A percentile compares a stretch with the other conserved stretches of the same genome.
These are phyloP conservation scores for Globisporangium splendens DNA, from an alignment of 352 stramenopile species.

Conservation along the genomic window DNA sequence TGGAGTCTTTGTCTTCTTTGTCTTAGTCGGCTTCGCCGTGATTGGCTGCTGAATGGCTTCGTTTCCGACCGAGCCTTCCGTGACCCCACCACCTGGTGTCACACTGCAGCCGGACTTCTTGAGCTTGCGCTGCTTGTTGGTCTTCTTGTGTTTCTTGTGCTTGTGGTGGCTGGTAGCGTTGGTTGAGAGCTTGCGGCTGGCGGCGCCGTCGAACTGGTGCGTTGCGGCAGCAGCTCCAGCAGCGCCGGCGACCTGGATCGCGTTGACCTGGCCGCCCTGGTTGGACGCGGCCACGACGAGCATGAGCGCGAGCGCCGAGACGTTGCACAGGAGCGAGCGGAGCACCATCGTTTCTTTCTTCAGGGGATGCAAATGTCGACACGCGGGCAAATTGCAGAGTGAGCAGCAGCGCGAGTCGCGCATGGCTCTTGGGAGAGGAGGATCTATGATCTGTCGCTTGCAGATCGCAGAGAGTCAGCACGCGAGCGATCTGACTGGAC, in stretches of 20 bases:
- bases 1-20: background rate
- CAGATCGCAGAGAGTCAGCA: too few species aligned
- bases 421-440: too few species aligned
- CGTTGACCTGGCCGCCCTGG: background rate
- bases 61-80: background rate
- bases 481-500: too few species aligned
- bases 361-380: too few species aligned
- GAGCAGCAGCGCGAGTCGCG: too few species aligned
- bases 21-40: slow-evolving; percentile 5
- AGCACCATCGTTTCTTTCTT: slow-evolving; percentile 5
- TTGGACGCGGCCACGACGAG: slow-evolving; percentile 6
- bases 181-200: slow-evolving; percentile 3
- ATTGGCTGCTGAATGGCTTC: background rate
- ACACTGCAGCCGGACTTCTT: slow-evolving; percentile 10
- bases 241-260: background rate
- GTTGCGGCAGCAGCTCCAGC: background rate
- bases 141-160: slow-evolving; percentile 1
- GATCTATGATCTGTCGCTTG: too few species aligned
- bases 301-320: slow-evolving; percentile 12
- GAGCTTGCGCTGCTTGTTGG: slow-evolving; percentile 2
- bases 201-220: background rate
- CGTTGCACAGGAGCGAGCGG: slow-evolving; percentile 12
- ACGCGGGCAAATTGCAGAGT: too few species aligned
- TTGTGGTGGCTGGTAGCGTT: background rate
- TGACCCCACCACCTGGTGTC: slow-evolving; percentile 2